Percentiles rank a stretch among this genome's conserved stretches.
phyloP scores from a whole-genome alignment of 2,329 filamentous ascomycete genomes.

The Talaromyces piceae region DNA sequence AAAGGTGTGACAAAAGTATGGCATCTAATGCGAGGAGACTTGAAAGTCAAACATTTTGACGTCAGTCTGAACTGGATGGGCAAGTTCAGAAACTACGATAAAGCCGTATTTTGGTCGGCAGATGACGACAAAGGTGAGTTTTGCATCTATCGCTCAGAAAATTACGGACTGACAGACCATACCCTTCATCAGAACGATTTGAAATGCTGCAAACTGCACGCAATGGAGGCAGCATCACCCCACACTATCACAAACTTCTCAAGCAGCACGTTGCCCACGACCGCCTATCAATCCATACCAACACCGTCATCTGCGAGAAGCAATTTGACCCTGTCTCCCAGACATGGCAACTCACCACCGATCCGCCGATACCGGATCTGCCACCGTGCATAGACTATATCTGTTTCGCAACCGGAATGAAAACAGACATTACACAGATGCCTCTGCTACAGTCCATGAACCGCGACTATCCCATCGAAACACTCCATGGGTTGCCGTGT shows the following conservation, averaged over 20 bases:
- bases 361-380: slow-evolving; percentile 46
- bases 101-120: slow-evolving; percentile 69
- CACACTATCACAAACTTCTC: slow-evolving; percentile 59
- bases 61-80: slow-evolving; percentile 71
- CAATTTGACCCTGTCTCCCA: slow-evolving; percentile 42
- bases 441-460: slow-evolving; percentile 56
- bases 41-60: slow-evolving; percentile 67
- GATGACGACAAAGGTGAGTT: slow-evolving; percentile 54
- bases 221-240: slow-evolving; percentile 70
- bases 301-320: slow-evolving; percentile 50
- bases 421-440: slow-evolving; percentile 54
- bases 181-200: slow-evolving; percentile 47
- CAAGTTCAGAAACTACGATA: slow-evolving; percentile 71
- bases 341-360: slow-evolving; percentile 48
- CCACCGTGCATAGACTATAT: slow-evolving; percentile 54
- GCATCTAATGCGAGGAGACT: slow-evolving; percentile 57
- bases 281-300: slow-evolving; percentile 49
- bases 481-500: slow-evolving; percentile 61
- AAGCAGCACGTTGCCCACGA: slow-evolving; percentile 50
- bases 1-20: slow-evolving; percentile 61
- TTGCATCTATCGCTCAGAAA: neutral
- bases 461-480: slow-evolving; percentile 53
- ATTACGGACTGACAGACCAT: neutral
- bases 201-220: slow-evolving; percentile 59
- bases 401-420: slow-evolving; percentile 68